Base-by-base conservation (phyloP, 2,329 filamentous ascomycete genomes). In the Aspergillus proliferans region DNA sequence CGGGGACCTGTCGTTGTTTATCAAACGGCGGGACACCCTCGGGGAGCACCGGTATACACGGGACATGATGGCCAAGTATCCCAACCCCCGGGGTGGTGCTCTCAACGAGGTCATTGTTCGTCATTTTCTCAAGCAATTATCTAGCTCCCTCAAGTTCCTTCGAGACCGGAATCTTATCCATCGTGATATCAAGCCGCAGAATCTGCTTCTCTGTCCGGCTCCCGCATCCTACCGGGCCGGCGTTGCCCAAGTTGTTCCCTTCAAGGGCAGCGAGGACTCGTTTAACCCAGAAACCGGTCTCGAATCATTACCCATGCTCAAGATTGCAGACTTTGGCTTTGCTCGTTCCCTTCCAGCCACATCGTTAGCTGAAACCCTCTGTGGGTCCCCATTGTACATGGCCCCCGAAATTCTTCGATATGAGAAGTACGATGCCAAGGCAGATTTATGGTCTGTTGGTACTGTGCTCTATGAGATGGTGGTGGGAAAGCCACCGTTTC, bases 321-420 rank as follows among this genome's bases (percentile, higher is more conserved):
- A 98, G 73, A 85, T 98, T 59, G 93, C 93, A 49, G 93, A 98
- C 72, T 98, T 98, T 65, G 93, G 93, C n/a, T 98, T 98, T 66
- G 93, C 93, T 48, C 84, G 93, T 48, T 89, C 94, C 48, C 75
- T 98, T 44, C 92, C 93, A 2, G 84, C 88, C 6, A 95, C 92
- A 0, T 92, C 91, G 4, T 79, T 98, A 54, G 93, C 93, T 9
- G 93, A 98, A 68, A 98, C 93, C 0, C 81, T 98, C 0, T 98
- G 93, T 68, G 93, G 93, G 15, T 97, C 93, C 10, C 93, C 93
- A 8, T 76, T 98, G 22, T 98, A 98, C 73, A 98, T 98, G 93
- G 93, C 93, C 0, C 93, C 93, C 3, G 93, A 98, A 72, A 98
- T 98, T 55, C 76, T 98, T 53, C 85, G 91, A 51, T 98, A 97